phyloP scores from a whole-genome alignment of 306 rosid genomes.

The Cucurbita pepo region DNA sequence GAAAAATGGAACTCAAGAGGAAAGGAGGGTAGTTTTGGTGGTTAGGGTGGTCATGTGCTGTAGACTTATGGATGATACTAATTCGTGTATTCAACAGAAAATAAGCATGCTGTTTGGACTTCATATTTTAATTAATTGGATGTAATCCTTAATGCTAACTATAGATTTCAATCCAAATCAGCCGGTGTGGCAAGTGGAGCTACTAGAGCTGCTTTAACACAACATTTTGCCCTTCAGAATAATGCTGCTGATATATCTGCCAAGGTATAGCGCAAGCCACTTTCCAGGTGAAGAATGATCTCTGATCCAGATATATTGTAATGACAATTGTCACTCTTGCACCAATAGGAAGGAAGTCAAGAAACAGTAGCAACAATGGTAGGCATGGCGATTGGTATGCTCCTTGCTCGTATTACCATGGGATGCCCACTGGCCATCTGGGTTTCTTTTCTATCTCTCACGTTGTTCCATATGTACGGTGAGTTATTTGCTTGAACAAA shows the following conservation, averaged over 20 bases:
- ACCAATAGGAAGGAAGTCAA: slow-evolving; percentile 49
- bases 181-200: slow-evolving; percentile 99
- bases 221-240: slow-evolving; percentile 77
- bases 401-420: slow-evolving; percentile 60
- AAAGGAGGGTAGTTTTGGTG: not conserved
- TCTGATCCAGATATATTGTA: not conserved
- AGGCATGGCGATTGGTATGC: slow-evolving; percentile 86
- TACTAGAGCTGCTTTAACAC: slow-evolving; percentile 96
- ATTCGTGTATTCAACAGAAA: not conserved
- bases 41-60: not conserved
- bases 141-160: slow-evolving; percentile 1
- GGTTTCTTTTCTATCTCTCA: slow-evolving; percentile 62
- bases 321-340: slow-evolving; percentile 1
- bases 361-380: slow-evolving; percentile 71
- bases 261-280: slow-evolving; percentile 21
- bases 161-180: slow-evolving; percentile 18
- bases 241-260: slow-evolving; percentile 61
- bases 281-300: not conserved
- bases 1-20: not conserved
- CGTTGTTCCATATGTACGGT: slow-evolving; percentile 83
- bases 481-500: slow-evolving; percentile 13
- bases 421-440: slow-evolving; percentile 68
- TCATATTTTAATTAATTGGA: not conserved
- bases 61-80: not conserved
- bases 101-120: not conserved